Evolutionary conservation across 1,139 yeast species (phyloP), one percentile per base, ranked within the genome.

Genomic region (Zygosaccharomyces pseudobailii): DNA sequence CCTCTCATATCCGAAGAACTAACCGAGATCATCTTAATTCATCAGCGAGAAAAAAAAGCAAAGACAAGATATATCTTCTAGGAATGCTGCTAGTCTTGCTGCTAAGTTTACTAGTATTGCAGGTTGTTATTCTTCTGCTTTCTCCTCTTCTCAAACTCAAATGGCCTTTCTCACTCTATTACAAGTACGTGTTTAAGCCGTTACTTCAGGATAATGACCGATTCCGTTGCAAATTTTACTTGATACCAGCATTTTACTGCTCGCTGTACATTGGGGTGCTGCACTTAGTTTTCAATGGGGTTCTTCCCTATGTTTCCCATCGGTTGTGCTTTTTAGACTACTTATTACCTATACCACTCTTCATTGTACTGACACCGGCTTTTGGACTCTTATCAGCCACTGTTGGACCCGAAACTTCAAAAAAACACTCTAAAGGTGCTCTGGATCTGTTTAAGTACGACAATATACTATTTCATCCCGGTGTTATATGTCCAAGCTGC

Each of bases 381-480:
- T 40, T 53, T 8, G 63, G 66, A 1, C 10, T 46, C 9, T 40
- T 54, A 19, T 52, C 61, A 5, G 56, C 61, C 55, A 17, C 47
- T 2, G 47, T 48, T 6, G 48, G 52, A 23, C 63, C 67, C 3
- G 49, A 51, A 13, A 51, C 53, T 9, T 28, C 54, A 3, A 42
- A 46, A 8, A 38, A 38, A 10, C 27, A 34, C 23, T 35, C 32
- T 4, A 30, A 13, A 4, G 42, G 31, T 9, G 37, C 55, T 32
- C 57, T 56, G 50, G 43, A 46, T 47, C 59, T 48, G 52, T 77
- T 75, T 56, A 65, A 64, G 2, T 74, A 67, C 53, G 89, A 89
- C 63, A 71, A 74, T 19, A 64, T 87, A 33, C 74, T 87, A 21
- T 88, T 76, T 64, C 77, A 77, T 58, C 70, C 75, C 2, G 45